Evolutionary conservation across 2,329 filamentous ascomycete species (phyloP).

Genomic region (Epichloe sylvatica): DNA sequence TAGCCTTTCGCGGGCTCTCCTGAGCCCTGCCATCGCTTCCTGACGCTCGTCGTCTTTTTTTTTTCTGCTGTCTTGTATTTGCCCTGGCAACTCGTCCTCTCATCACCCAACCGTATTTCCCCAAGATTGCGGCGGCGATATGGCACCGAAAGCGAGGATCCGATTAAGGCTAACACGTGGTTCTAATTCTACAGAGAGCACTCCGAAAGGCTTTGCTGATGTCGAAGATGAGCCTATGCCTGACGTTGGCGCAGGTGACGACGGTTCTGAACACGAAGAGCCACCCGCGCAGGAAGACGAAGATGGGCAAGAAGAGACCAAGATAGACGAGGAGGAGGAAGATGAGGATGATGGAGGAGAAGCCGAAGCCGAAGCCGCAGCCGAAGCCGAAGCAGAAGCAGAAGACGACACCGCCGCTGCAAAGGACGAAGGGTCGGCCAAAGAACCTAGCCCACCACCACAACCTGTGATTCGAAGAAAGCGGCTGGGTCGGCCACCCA

Average conservation of each 20-base stretch:
- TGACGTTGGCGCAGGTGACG: conserved; percentile 15
- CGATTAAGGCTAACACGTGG: conserved; percentile 21
- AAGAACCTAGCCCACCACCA: conserved; percentile 42
- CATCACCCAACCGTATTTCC: not conserved
- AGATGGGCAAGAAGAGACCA: conserved; percentile 21
- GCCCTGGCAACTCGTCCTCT: not conserved
- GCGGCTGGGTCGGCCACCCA: conserved; percentile 72
- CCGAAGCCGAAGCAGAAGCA: conserved; percentile 16
- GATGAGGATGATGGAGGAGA: conserved; percentile 33
- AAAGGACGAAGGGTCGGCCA: conserved; percentile 29
- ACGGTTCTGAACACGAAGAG: conserved; percentile 17
- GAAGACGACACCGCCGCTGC: conserved; percentile 16
- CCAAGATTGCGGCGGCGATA: conserved; percentile 3
- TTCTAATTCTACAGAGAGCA: conserved; percentile 24
- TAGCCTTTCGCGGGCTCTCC: not conserved
- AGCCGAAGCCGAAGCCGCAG: conserved; percentile 4
- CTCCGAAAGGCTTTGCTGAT: conserved; percentile 27
- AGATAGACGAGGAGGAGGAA: conserved; percentile 24
- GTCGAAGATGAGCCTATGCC: conserved; percentile 26
- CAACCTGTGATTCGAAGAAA: conserved; percentile 56
- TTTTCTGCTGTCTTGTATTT: not conserved
- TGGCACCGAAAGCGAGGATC: conserved; percentile 18
- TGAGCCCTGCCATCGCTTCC: too few species aligned
- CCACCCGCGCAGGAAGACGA: conserved; percentile 10
- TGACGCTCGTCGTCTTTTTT: not conserved